Base-by-base conservation (phyloP, 2,329 filamentous ascomycete genomes). In the Aspergillus fructus region DNA sequence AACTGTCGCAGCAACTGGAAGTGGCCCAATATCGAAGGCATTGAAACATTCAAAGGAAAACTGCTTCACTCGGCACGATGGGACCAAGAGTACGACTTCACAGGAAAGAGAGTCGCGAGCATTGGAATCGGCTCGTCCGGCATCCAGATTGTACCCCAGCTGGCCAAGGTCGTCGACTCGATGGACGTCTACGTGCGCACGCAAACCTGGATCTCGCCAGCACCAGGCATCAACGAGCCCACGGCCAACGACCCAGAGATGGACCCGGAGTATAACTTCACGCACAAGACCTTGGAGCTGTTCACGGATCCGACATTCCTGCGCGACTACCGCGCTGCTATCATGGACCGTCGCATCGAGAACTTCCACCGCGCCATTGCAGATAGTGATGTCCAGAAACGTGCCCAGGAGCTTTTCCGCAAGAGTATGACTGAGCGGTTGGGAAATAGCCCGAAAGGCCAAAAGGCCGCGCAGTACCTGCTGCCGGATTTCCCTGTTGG, bases 11-110 rank as follows among this genome's bases (percentile, higher is more conserved):
- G 65, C 48, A 60, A 64, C 24, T 67, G 65, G 63, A 60, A 60
- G 27, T 59, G 64, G 39, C 65, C 66, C 4, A 34, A 53, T 2
- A 66, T 67, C 48, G 45, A 55, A 1, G 61, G 59, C 4, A 21
- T 66, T 9, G 64, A 70, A 2, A 60, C 55, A 4, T 76, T 71
- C 59, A 54, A 67, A 49, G 74, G 74, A 4, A 61, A 60, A 3
- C 56, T 75, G 2, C 69, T 74, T 37, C 74, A 76, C 55, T 71
- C 71, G 0, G 72, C 74, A 1, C 59, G 65, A 21, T 78, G 74
- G 74, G 72, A 76, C 39, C 50, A 58, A 12, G 45, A 42, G 6
- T 59, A 54, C 23, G 61, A 66, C 24, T 62, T 60, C 9, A 47
- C 49, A 5, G 64, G 61, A 33, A 71, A 70, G 37, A 58, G 27